phyloP scores from a whole-genome alignment of 2,329 filamentous ascomycete species.

The Claviceps citrina region DNA sequence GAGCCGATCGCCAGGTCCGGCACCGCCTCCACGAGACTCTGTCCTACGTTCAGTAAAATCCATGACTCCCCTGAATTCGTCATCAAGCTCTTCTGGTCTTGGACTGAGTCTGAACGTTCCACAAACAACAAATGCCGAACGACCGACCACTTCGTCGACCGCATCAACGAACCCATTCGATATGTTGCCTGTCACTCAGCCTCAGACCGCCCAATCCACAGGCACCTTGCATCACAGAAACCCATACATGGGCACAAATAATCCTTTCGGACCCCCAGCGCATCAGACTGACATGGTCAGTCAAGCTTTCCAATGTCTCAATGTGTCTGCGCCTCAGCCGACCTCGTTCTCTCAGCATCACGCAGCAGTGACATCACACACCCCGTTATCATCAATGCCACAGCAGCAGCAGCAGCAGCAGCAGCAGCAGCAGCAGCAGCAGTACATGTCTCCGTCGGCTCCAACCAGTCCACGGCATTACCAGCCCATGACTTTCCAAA shows the following conservation, averaged over 20 bases:
- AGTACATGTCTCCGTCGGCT: constrained; percentile 26
- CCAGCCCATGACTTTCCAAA: constrained; percentile 23
- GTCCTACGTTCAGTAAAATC: constrained; percentile 34
- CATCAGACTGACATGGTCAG: constrained; percentile 32
- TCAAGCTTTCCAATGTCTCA: constrained; percentile 61
- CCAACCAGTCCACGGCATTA: constrained; percentile 27
- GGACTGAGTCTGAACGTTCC: constrained; percentile 20
- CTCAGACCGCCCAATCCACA: constrained; percentile 50
- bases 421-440: constrained; percentile 18
- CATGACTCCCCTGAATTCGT: constrained; percentile 36
- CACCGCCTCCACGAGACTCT: constrained; percentile 28
- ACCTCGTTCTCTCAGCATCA: constrained; percentile 48
- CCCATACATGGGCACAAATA: constrained; percentile 41
- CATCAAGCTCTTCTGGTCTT: constrained; percentile 16
- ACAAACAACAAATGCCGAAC: constrained; percentile 15
- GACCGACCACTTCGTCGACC: constrained; percentile 26
- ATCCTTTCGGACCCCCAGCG: constrained; percentile 49
- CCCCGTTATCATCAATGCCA: background rate
- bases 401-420: constrained; percentile 25
- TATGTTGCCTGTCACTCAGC: constrained; percentile 35
- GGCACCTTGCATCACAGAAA: constrained; percentile 44
- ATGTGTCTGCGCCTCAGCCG: constrained; percentile 42
- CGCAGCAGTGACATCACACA: constrained; percentile 28
- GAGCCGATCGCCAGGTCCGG: constrained; percentile 24
- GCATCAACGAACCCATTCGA: constrained; percentile 55